Percentiles rank a stretch among this genome's conserved stretches.
Conservation (phyloP, 2,329 filamentous ascomycete genomes). For the Phyllosticta ampelicida region DNA sequence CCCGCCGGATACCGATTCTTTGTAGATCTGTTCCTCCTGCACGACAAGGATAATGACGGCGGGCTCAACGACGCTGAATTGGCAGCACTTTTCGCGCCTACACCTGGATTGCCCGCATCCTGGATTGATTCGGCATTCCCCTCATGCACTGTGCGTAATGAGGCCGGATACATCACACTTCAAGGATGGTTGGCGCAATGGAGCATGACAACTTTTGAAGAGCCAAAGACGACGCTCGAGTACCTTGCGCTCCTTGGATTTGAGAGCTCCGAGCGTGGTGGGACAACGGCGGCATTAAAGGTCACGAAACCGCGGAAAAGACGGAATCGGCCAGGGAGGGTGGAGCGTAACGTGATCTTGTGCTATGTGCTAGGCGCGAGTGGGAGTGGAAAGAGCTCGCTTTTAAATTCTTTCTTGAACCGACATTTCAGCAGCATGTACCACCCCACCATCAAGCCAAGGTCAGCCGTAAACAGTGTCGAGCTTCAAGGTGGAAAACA, state of each 20-base stretch:
- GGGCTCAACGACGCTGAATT: conserved; percentile 81
- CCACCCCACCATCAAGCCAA: conserved; percentile 88
- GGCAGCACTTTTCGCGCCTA: conserved; percentile 79
- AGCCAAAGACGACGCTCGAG: conserved; percentile 87
- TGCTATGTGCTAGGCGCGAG: conserved; percentile 85
- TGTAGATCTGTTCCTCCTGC: conserved; percentile 87
- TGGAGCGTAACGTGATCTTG: conserved; percentile 88
- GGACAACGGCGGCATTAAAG: conserved; percentile 76
- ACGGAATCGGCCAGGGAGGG: conserved; percentile 66
- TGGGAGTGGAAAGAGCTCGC: conserved; percentile 78
- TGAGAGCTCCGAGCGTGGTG: conserved; percentile 62
- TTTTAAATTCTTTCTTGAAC: conserved; percentile 85
- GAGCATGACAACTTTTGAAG: conserved; percentile 98
- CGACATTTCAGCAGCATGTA: conserved; percentile 76
- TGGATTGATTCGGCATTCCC: conserved; percentile 89
- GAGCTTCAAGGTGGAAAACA: conserved; percentile 93
- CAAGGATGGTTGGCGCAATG: conserved; percentile 98
- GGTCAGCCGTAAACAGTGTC: conserved; percentile 89
- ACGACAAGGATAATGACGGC: conserved; percentile 96
- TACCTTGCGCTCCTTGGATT: conserved; percentile 96
- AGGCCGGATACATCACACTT: conserved; percentile 87
- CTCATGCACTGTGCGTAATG: conserved; percentile 86
- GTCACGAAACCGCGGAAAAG: conserved; percentile 86
- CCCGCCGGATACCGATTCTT: conserved; percentile 95
- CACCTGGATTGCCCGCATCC: conserved; percentile 73